Base-by-base conservation (phyloP, 306 rosid species). In the Delonix regia region DNA sequence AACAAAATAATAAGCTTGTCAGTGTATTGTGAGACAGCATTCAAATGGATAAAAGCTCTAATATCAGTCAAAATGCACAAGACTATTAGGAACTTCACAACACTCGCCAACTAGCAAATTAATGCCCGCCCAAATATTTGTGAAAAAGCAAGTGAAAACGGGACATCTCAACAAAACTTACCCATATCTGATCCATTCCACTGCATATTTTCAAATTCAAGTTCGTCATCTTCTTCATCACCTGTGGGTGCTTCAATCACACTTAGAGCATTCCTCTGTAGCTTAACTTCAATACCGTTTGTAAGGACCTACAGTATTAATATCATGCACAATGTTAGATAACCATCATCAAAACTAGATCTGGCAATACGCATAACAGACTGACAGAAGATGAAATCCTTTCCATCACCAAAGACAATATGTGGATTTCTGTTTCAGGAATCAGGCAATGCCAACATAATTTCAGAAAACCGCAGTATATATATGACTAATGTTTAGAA, bases 161-260 rank as follows among this genome's bases (percentile, higher is more conserved):
- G 56, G 52, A 22, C 16, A 10, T 44, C 33, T 28, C 55, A 72
- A 51, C 11, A 9, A 63, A 56, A 89, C 97, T 86, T 80, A 95
- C 99, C 93, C 98, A 95, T 82, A 80, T 92, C 98, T 44, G 92
- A 87, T 77, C 91, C 97, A 81, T 92, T 91, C 99, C 98, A 95
- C 14, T 73, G 95, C 67, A 86, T 78, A 52, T 86, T 82, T 39
- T 95, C 98, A 7, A 95, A 91, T 55, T 95, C 99, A 77, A 92
- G 97, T 72, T 91, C 96, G 68, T 91, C 97, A n/a, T 92, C 99
- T 75, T 95, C 99, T 80, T 95, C 99, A 2, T 92, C 91, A 11
- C 99, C 98, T 1, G 98, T 92, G 6, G 99, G 99, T 80, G 99
- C 94, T 86, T 95, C 99, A 62, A 95, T 84, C 78, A 95, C 99